These are phyloP conservation scores for Ogataea dorogensis DNA, from an alignment of 805 yeast genomes.

Conservation along the genomic window DNA sequence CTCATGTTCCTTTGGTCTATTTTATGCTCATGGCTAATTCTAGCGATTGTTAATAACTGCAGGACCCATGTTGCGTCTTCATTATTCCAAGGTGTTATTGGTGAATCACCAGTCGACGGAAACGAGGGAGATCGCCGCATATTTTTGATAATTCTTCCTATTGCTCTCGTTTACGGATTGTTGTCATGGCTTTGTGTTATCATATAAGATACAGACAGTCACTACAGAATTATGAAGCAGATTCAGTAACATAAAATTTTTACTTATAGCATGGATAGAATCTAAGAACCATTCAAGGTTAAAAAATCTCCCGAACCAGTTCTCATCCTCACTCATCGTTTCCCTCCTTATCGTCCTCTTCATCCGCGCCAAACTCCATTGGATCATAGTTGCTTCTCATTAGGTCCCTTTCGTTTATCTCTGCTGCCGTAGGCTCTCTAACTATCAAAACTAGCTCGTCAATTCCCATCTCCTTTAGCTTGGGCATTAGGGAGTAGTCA, in stretches of 20 bases:
- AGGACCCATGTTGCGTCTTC: slow-evolving; percentile 27
- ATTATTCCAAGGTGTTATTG: slow-evolving; percentile 14
- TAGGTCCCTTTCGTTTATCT: slow-evolving; percentile 64
- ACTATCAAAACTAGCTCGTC: slow-evolving; percentile 62
- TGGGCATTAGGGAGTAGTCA: slow-evolving; percentile 53
- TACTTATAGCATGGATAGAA: too few relatives aligned
- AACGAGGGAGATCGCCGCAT: slow-evolving; percentile 55
- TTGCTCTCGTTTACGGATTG: slow-evolving; percentile 49
- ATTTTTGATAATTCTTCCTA: slow-evolving; percentile 52
- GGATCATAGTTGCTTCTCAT: slow-evolving; percentile 73
- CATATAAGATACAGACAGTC: slow-evolving; percentile 34
- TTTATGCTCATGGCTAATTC: slow-evolving; percentile 48
- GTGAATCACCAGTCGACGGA: slow-evolving; percentile 23
- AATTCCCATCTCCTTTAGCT: slow-evolving; percentile 53
- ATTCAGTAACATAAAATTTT: too few relatives aligned
- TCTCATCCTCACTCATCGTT: too few relatives aligned
- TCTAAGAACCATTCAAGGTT: too few relatives aligned
- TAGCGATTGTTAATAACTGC: slow-evolving; percentile 43
- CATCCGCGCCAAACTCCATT: slow-evolving; percentile 69
- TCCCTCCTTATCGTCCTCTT: slow-evolving; percentile 47
- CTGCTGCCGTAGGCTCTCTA: slow-evolving; percentile 72
- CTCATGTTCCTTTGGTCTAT: slow-evolving; percentile 51
- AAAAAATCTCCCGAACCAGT: too few relatives aligned
- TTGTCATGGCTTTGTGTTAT: slow-evolving; percentile 56
- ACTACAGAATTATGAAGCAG: too few relatives aligned